These are phyloP conservation scores for Paracorniculantispora psalliotae DNA, from an alignment of 2,329 filamentous ascomycete species.

Conservation along the genomic window DNA sequence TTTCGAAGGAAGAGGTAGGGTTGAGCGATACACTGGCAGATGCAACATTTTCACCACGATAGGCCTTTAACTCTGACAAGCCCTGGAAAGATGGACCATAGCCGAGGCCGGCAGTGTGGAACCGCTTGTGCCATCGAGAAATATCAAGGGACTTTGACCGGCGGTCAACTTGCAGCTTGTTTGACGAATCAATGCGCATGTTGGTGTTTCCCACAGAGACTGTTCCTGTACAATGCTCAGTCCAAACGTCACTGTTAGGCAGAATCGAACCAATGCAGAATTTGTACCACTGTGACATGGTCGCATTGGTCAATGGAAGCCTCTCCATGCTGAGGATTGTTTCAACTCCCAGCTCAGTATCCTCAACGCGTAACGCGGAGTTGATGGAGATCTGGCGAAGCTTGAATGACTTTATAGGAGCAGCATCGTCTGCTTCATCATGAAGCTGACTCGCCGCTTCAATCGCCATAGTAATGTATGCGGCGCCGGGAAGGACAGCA, in stretches of 20 bases:
- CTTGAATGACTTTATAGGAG: conserved; percentile 17
- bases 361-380: conserved; percentile 20
- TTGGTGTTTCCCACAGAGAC: conserved; percentile 17
- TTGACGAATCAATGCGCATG: conserved; percentile 7
- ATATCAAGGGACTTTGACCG: neutral
- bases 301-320: conserved; percentile 19
- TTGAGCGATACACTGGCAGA: conserved; percentile 18
- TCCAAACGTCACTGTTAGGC: conserved; percentile 20
- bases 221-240: conserved; percentile 21
- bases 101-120: conserved; percentile 19
- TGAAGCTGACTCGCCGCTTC: conserved; percentile 22
- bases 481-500: conserved; percentile 29
- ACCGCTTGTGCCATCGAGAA: conserved; percentile 19
- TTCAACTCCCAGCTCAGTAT: conserved; percentile 21
- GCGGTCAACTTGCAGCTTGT: neutral
- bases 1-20: conserved; percentile 16
- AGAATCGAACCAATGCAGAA: conserved; percentile 22
- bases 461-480: conserved; percentile 28
- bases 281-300: conserved; percentile 23
- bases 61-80: conserved; percentile 18
- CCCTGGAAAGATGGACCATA: conserved; percentile 22
- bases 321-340: conserved; percentile 18
- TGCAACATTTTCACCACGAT: conserved; percentile 19
- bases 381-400: conserved; percentile 20
- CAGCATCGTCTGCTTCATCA: neutral